Conservation (phyloP, 148 eudicot genomes). For the Amaranthus palmeri region DNA sequence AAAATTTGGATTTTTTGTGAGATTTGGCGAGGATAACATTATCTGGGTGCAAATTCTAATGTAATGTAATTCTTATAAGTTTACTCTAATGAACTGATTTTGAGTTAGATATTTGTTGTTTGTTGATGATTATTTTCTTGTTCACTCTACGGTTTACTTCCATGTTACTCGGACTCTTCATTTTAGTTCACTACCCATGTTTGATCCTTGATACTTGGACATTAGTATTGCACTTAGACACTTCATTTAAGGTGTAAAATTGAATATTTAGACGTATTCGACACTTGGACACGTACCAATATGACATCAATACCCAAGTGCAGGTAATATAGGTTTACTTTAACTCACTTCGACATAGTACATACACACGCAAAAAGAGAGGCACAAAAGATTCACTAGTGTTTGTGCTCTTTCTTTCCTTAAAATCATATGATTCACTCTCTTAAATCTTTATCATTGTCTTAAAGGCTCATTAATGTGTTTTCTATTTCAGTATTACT, state of each 20-base stretch:
- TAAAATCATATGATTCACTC: background rate
- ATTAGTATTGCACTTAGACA: too few species aligned
- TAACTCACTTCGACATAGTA: background rate
- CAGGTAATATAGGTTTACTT: background rate
- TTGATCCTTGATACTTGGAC: too few species aligned
- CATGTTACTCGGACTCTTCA: too few species aligned
- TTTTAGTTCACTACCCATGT: too few species aligned
- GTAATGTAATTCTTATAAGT: background rate
- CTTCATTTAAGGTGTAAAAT: too few species aligned
- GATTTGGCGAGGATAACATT: too few species aligned
- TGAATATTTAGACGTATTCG: too few species aligned
- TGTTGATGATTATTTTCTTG: background rate
- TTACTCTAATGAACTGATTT: background rate
- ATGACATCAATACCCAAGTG: too few species aligned
- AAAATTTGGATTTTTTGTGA: too few species aligned
- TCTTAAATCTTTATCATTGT: background rate
- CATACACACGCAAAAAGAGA: background rate
- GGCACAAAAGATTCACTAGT: background rate
- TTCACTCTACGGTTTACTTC: background rate
- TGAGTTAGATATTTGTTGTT: background rate
- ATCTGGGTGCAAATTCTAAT: background rate
- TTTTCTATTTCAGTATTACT: conserved; percentile 63
- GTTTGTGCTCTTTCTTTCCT: background rate
- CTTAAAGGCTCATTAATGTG: conserved; percentile 16
- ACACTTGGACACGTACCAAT: too few species aligned